phyloP scores from a whole-genome alignment of 2,329 filamentous ascomycete species.

The Stagonosporopsis tanaceti region DNA sequence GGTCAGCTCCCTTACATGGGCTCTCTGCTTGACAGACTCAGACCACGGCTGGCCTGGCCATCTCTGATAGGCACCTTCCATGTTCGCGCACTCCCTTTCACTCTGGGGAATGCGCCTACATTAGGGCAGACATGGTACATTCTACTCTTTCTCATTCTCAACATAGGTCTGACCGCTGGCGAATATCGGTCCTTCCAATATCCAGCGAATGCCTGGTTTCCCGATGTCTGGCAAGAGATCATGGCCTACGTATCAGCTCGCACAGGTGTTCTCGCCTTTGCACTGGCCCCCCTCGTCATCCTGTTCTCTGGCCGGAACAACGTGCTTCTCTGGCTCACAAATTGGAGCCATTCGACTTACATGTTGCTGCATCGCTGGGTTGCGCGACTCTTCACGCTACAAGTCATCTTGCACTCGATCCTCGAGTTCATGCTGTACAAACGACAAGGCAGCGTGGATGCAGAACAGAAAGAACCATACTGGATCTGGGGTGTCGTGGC shows the following conservation, averaged over 20 bases:
- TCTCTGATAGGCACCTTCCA: slow-evolving; percentile 27
- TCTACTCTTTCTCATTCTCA: slow-evolving; percentile 30
- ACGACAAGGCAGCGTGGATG: slow-evolving; percentile 21
- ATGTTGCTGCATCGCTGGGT: slow-evolving; percentile 48
- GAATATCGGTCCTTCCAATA: slow-evolving; percentile 49
- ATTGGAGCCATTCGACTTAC: slow-evolving; percentile 51
- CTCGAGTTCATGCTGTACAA: slow-evolving; percentile 29
- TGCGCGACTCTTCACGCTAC: slow-evolving; percentile 30
- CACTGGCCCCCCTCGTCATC: slow-evolving; percentile 39
- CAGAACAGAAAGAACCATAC: slow-evolving; percentile 34
- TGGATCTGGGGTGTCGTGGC: slow-evolving; percentile 53
- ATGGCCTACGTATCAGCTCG: slow-evolving; percentile 41
- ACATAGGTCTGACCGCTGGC: slow-evolving; percentile 25
- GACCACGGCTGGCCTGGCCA: slow-evolving; percentile 27
- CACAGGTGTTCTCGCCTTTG: slow-evolving; percentile 43
- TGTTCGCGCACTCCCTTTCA: slow-evolving; percentile 23
- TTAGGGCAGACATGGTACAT: slow-evolving; percentile 58
- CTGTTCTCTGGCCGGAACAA: slow-evolving; percentile 52
- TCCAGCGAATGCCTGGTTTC: slow-evolving; percentile 48
- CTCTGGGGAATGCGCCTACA: slow-evolving; percentile 50
- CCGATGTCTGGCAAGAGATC: slow-evolving; percentile 32
- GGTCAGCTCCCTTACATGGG: slow-evolving; percentile 24
- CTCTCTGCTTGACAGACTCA: slow-evolving; percentile 19
- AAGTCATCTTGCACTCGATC: slow-evolving; percentile 34
- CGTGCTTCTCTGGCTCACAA: slow-evolving; percentile 49